Evolutionary conservation across 2,329 filamentous ascomycete genomes (phyloP), one percentile per base, ranked within the genome.

Genomic region (Fusarium penzigii): DNA sequence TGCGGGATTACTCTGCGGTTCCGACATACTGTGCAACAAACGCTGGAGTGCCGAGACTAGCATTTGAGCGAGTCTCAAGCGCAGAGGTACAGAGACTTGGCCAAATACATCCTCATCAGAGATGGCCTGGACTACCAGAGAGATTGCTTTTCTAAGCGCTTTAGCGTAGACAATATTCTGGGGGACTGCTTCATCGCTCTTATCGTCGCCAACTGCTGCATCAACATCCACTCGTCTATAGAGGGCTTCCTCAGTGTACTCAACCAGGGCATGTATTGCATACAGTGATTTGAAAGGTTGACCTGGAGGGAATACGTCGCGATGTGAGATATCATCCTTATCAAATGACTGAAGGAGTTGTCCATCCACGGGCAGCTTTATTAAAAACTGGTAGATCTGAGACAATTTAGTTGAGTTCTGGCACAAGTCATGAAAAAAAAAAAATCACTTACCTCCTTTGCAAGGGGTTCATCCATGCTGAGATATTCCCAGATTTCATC

Each of bases 401-500:
- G 29, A 44, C 17, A 8, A 41, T 48, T 68, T 39, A 68, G 67
- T 49, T 49, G 11, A 17, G 14, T 13, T 16, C 11, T 39, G 20
- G 11, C 25, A 45, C 12, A 11, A 25, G 25, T 36, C 8, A 13
- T 11, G 29, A 42, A n/a, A n/a, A n/a, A n/a, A n/a, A n/a, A n/a
- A n/a, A n/a, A n/a, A n/a, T n/a, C 29, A 7, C 72, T 60, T 76
- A 88, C 86, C 76, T 89, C 85, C 65, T 81, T 77, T 7, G 89
- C 85, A 40, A 91, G 74, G 45, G 75, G 78, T 52, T 92, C 86
- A 42, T 89, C 82, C 73, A 92, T 82, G 57, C 85, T 84, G 48
- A 97, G 78, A 64, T 93, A 88, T 41, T 84, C 82, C 79, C 94
- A 96, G 20, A 99, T 74, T 55, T 93, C 86, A 48, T 90, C 82